Base-by-base conservation (phyloP, 78 protist species). In the Dictyostelium discoideum region DNA sequence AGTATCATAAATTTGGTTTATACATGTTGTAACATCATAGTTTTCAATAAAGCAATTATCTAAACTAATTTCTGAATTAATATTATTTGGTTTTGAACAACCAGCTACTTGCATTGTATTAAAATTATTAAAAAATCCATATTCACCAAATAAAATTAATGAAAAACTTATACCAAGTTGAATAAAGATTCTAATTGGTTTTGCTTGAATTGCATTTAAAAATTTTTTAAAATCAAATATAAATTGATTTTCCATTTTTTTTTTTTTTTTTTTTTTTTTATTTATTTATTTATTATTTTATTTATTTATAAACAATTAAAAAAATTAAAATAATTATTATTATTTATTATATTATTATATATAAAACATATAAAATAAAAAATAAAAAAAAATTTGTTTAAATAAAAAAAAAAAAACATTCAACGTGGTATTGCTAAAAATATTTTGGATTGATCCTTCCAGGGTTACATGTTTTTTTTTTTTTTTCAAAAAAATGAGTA, bases 151-250 rank as follows among this genome's bases (percentile, higher is more conserved):
- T 16, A 13, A 37, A 16, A 37, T 14, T 37, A 74, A 37, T 16
- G 24, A 29, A 26, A 74, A 37, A 29, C 42, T 32, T 16, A 74
- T 74, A 5, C 14, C 48, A 11, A 74, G 37, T 37, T 74, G 46
- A 3, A 26, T 20, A 5, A 74, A 74, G 0, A 74, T 74, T 37
- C 81, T 26, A 14, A 37, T 14, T 74, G 81, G 81, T 37, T 29
- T 74, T 37, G 81, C 81, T 37, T 74, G 81, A 16, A 32, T 8
- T 37, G 39, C 10, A 32, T 74, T 37, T 74, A 74, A 74, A 29
- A 74, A 74, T 16, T 74, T 37, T 29, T 74, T 74, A 74, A 74
- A 74, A 32, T 74, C 81, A 74, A 74, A 74, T 37, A 39, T 37
- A 32, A 74, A 74, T 37, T 74, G 42, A 74, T 18, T 74, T 14